A percentile compares a stretch with the other conserved stretches of the same genome.
Evolutionary conservation across 305 asterid genomes (phyloP).

Genomic region (Vinca major): DNA sequence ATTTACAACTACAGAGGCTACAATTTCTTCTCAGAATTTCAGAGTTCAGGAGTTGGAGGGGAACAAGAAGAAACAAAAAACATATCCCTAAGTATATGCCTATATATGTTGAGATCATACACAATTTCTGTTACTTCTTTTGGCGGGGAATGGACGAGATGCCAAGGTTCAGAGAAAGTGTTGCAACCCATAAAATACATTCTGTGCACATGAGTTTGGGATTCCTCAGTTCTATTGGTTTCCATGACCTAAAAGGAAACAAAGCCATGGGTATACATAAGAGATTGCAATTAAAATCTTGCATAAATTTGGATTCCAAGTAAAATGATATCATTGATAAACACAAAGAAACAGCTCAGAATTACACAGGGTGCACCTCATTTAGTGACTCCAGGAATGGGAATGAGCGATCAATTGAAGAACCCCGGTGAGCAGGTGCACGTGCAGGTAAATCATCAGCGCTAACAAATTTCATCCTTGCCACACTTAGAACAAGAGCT

Average conservation of each 20-base stretch:
- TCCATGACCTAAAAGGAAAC: slow-evolving; percentile 69
- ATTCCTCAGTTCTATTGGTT: slow-evolving; percentile 94
- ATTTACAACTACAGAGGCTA: neutral
- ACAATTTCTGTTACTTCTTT: slow-evolving; percentile 84
- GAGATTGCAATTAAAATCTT: no score
- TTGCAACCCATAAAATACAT: slow-evolving; percentile 91
- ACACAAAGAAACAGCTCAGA: no score
- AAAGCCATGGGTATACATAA: no score
- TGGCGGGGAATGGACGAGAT: slow-evolving; percentile 95
- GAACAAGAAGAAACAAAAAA: slow-evolving; percentile 4
- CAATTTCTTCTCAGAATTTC: neutral
- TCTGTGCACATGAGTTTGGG: slow-evolving; percentile 96
- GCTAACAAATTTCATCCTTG: slow-evolving; percentile 91
- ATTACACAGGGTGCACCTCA: slow-evolving; percentile 41
- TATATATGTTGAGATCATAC: slow-evolving; percentile 22
- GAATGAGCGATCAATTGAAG: slow-evolving; percentile 92
- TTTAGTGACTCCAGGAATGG: slow-evolving; percentile 96
- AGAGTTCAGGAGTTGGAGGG: neutral
- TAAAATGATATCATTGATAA: no score
- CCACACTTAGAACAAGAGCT: slow-evolving; percentile 91
- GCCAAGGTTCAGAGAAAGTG: slow-evolving; percentile 95
- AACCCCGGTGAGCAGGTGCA: slow-evolving; percentile 87
- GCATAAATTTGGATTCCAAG: no score
- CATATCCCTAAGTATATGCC: slow-evolving; percentile 12
- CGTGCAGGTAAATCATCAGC: slow-evolving; percentile 87